These are phyloP conservation scores for Aspergillus indologenus DNA, from an alignment of 495 filamentous ascomycete species.

Conservation along the genomic window DNA sequence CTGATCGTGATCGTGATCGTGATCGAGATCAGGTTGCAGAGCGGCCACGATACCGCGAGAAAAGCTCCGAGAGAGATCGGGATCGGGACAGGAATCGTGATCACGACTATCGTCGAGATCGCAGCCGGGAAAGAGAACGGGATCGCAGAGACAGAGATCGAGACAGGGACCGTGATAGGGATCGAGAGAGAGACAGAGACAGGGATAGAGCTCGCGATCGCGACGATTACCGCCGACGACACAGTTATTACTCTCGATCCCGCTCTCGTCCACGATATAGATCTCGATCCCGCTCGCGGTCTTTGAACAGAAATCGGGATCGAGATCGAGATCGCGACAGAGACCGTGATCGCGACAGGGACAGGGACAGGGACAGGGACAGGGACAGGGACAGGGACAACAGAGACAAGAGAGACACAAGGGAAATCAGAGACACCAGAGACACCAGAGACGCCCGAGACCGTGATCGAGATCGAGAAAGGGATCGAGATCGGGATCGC, in stretches of 20 bases:
- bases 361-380: background rate
- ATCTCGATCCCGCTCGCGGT: background rate
- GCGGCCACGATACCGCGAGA: slow-evolving; percentile 30
- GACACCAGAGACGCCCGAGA: slow-evolving; percentile 9
- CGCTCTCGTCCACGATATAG: background rate
- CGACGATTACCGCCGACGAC: slow-evolving; percentile 5
- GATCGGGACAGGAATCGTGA: slow-evolving; percentile 36
- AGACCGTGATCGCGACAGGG: background rate
- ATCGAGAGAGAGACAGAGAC: slow-evolving; percentile 3
- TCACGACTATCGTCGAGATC: slow-evolving; percentile 24
- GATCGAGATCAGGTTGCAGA: slow-evolving; percentile 32
- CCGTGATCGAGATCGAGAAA: slow-evolving; percentile 13
- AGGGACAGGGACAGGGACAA: background rate
- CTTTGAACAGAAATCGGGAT: background rate
- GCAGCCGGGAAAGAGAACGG: slow-evolving; percentile 26
- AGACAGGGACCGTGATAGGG: slow-evolving; percentile 3
- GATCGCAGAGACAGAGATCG: slow-evolving; percentile 20
- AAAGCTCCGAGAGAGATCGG: slow-evolving; percentile 36
- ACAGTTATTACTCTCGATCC: background rate
- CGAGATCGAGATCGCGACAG: background rate
- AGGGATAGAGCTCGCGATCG: slow-evolving; percentile 16
- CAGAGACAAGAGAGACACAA: background rate
- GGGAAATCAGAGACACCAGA: background rate
- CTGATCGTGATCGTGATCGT: slow-evolving; percentile 29
- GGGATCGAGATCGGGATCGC: slow-evolving; percentile 10